Percentiles rank a stretch among this genome's conserved stretches.
Evolutionary conservation across 2,329 filamentous ascomycete species (phyloP).

Genomic region (Parastagonospora nodorum): DNA sequence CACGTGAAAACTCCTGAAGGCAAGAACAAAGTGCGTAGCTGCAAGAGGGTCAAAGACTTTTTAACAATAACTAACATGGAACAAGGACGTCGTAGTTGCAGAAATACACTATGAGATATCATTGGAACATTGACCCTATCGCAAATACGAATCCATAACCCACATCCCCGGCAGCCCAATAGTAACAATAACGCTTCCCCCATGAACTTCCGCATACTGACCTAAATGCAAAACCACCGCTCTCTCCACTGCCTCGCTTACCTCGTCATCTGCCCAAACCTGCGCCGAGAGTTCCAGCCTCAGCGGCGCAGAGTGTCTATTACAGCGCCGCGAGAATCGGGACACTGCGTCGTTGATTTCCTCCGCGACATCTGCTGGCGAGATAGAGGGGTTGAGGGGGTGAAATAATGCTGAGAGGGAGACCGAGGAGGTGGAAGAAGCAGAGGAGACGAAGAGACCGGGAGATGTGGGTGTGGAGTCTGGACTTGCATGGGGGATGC

Average conservation of each 20-base stretch:
- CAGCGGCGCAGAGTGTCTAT: neutral
- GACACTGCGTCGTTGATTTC: neutral
- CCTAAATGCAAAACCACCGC: neutral
- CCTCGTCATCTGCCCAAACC: neutral
- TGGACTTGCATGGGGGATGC: too few relatives aligned
- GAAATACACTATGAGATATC: too few relatives aligned
- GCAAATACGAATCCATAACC: neutral
- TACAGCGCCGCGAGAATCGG: neutral
- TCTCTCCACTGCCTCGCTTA: neutral
- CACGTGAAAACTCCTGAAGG: too few relatives aligned
- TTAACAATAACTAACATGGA: too few relatives aligned
- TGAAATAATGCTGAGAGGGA: neutral
- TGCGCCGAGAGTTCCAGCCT: neutral
- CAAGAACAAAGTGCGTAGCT: too few relatives aligned
- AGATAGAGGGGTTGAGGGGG: neutral
- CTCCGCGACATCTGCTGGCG: neutral
- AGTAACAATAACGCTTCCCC: neutral
- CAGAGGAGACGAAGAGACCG: neutral
- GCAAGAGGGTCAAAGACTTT: too few relatives aligned
- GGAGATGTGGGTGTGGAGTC: too few relatives aligned
- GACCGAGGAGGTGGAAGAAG: neutral
- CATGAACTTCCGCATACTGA: neutral
- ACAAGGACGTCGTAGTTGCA: too few relatives aligned
- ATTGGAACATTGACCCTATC: too few relatives aligned
- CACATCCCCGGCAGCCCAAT: neutral